Evolutionary conservation across 495 filamentous ascomycete genomes (phyloP).

Genomic region (Trypethelium eluteriae): DNA sequence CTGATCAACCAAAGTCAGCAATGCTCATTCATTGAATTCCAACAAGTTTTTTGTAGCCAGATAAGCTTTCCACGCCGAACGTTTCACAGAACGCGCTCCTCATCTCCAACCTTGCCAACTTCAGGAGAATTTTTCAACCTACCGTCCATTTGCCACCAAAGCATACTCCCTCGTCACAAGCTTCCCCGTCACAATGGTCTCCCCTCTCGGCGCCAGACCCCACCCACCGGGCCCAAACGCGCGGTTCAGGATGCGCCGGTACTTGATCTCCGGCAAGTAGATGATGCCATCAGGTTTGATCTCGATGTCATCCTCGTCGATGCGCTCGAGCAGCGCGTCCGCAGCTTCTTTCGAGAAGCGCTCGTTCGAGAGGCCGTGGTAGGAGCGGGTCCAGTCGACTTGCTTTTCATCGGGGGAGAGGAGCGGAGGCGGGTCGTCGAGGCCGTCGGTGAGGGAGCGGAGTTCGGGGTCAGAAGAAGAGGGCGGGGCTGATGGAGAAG

Average conservation of each 20-base stretch:
- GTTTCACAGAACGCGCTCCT: too few relatives aligned
- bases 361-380: conserved; percentile 70
- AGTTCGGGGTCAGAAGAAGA: conserved; percentile 18
- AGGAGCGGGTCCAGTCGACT: conserved; percentile 91
- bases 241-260: conserved; percentile 78
- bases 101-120: too few relatives aligned
- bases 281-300: conserved; percentile 95
- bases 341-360: conserved; percentile 72
- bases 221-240: conserved; percentile 95
- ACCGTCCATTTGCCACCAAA: conserved; percentile 83
- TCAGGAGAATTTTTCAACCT: conserved; percentile 31
- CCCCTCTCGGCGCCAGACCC: conserved; percentile 84
- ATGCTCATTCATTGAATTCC: too few relatives aligned
- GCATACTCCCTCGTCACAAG: conserved; percentile 93
- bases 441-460: conserved; percentile 45
- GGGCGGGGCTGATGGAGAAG: conserved; percentile 12
- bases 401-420: conserved; percentile 41
- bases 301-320: conserved; percentile 73
- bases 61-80: too few relatives aligned
- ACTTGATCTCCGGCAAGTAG: conserved; percentile 98
- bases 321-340: conserved; percentile 59
- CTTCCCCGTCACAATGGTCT: conserved; percentile 82
- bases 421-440: conserved; percentile 46
- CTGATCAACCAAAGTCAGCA: conserved; percentile 37
- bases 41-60: too few relatives aligned